Evolutionary conservation across 1,139 yeast genomes (phyloP), one percentile per base, ranked within the genome.

Genomic region (Debaryomyces nepalensis): DNA sequence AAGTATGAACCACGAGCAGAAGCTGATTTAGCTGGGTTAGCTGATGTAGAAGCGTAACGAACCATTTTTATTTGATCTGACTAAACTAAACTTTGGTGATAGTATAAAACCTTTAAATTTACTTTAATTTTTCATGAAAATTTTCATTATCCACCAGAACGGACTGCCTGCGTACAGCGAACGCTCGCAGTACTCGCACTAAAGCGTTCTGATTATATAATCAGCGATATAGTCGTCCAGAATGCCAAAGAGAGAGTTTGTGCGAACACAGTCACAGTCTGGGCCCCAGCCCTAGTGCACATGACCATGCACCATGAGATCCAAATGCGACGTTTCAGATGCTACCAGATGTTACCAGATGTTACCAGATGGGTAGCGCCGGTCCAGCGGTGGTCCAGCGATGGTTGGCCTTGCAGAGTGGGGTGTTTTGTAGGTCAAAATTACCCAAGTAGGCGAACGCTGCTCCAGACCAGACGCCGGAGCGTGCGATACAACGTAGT

Each of bases 11-110:
- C 98, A 78, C 97, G 95, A 72, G 98, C 96, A 72, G 96, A 86
- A 70, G 98, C 98, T 68, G 97, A 88, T 83, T 90, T 90, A 74
- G 97, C 95, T 81, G 99, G 97, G 91, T 93, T 91, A 70, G 95
- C 89, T 73, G 99, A 89, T 71, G 90, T 85, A 76, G 96, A 93
- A 82, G 91, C 95, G 98, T 93, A 93, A 82, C 98, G 75, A 68
- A 70, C 75, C 79, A 74, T 74, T 67, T 55, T 61, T 51, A 33
- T 30, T 35, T 32, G 42, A 35, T 39, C 37, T 37, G 34, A 26
- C 24, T 24, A 33, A 31, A 37, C 33, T 40, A 37, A 41, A 41
- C 40, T 44, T 39, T 37, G 38, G 40, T 42, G 42, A 32, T 34
- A 34, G 21, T 34, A 34, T 29, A 29, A 29, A 16, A 29, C 32